Percentiles rank a stretch among this genome's conserved stretches.
Conservation (phyloP, 441 rosid species). For the Theobroma grandiflorum region DNA sequence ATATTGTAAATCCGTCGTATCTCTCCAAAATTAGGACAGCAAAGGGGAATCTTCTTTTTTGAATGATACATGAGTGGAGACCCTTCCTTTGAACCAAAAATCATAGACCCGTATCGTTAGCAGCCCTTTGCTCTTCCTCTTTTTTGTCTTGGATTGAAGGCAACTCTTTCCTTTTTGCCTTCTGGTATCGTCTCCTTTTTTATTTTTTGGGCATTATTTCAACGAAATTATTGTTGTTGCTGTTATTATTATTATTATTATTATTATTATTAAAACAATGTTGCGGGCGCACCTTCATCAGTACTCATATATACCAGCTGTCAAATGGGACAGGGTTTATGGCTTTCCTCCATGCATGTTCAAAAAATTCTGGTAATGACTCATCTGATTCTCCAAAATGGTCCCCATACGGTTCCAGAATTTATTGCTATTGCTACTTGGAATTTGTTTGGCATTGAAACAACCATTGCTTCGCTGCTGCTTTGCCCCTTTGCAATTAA, state of each 20-base stretch:
- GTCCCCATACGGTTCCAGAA: slow-evolving; percentile 33
- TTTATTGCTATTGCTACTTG: slow-evolving; percentile 19
- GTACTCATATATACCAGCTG: slow-evolving; percentile 19
- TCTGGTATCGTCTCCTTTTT: background rate
- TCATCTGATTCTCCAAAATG: slow-evolving; percentile 25
- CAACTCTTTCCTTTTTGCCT: background rate
- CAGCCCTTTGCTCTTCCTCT: background rate
- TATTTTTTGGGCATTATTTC: background rate
- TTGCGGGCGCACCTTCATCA: background rate
- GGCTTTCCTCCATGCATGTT: slow-evolving; percentile 15
- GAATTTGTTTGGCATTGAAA: slow-evolving; percentile 20
- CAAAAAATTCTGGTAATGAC: slow-evolving; percentile 17
- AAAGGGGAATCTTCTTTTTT: slow-evolving; percentile 23
- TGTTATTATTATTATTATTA: background rate
- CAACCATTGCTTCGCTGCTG: slow-evolving; percentile 21
- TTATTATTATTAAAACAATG: background rate
- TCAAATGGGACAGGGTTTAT: slow-evolving; percentile 26
- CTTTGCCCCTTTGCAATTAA: slow-evolving; percentile 20
- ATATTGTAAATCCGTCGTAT: background rate
- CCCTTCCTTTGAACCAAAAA: slow-evolving; percentile 19
- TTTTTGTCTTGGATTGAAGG: slow-evolving; percentile 1
- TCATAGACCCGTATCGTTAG: background rate
- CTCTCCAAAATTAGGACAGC: slow-evolving; percentile 26
- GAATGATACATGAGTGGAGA: slow-evolving; percentile 39
- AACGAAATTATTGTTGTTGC: background rate